Percentiles rank a stretch among this genome's conserved stretches.
Conservation (phyloP, 805 yeast species). For the Komagataella kurtzmanii region DNA sequence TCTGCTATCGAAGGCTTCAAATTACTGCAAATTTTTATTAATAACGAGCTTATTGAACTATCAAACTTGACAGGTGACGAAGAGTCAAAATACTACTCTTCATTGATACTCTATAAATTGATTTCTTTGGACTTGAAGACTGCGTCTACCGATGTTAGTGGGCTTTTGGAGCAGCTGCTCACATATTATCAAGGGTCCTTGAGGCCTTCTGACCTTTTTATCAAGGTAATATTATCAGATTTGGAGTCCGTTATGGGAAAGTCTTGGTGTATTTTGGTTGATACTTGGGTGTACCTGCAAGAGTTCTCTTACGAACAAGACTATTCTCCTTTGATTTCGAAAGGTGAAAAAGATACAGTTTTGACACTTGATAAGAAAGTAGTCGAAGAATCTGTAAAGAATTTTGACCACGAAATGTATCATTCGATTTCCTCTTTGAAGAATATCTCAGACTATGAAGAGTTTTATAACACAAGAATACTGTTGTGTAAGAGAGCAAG, state of each 20-base stretch:
- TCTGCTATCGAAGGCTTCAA: conserved; percentile 27
- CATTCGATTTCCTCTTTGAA: not conserved
- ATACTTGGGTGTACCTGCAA: not conserved
- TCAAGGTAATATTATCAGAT: conserved; percentile 38
- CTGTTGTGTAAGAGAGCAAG: not conserved
- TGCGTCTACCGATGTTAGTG: conserved; percentile 27
- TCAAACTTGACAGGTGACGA: conserved; percentile 11
- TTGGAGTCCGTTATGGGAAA: conserved; percentile 31
- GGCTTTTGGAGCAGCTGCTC: conserved; percentile 36
- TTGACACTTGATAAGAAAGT: not conserved
- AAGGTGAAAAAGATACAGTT: not conserved
- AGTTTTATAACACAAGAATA: not conserved
- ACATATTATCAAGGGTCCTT: conserved; percentile 51
- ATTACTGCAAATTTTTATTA: conserved; percentile 50
- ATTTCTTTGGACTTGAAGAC: conserved; percentile 35
- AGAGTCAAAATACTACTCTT: conserved; percentile 19
- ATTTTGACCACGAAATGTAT: not conserved
- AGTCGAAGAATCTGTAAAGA: not conserved
- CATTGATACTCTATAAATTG: conserved; percentile 32
- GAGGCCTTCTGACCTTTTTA: conserved; percentile 43
- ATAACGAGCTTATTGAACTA: conserved; percentile 30
- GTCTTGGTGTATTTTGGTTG: not conserved
- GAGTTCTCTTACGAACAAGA: not conserved
- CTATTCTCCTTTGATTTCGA: not conserved
- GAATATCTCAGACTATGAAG: not conserved